phyloP scores from a whole-genome alignment of 208 protist genomes.

The Vickermania ingenoplastis region DNA sequence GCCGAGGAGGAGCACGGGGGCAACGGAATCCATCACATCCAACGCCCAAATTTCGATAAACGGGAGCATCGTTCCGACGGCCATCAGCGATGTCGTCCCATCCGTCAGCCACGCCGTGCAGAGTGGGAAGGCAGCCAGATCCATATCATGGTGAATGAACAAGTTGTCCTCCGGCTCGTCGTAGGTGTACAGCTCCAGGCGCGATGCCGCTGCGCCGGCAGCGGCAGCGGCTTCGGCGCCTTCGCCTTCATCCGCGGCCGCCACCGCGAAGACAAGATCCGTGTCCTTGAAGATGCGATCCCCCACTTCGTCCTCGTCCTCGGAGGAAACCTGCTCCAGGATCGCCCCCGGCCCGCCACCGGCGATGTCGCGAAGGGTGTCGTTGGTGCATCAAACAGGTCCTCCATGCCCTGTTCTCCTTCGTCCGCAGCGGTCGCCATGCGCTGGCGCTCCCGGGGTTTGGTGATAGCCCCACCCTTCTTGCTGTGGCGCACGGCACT shows the following conservation, averaged over 20 bases:
- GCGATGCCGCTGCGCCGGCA: conserved; percentile 57
- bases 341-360: conserved; percentile 58
- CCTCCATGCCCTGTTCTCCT: conserved; percentile 27
- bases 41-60: conserved; percentile 97
- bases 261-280: conserved; percentile 68
- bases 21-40: conserved; percentile 93
- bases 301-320: conserved; percentile 86
- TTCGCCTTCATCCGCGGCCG: conserved; percentile 6
- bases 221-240: conserved; percentile 28
- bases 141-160: conserved; percentile 96
- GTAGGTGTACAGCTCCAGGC: conserved; percentile 93
- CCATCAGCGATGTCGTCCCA: conserved; percentile 86
- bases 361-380: conserved; percentile 51
- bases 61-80: conserved; percentile 96
- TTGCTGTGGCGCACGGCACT: neutral
- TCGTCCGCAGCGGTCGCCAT: conserved; percentile 6
- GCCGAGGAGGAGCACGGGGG: conserved; percentile 89
- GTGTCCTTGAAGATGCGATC: conserved; percentile 89
- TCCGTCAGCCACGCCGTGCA: conserved; percentile 92
- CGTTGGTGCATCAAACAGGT: conserved; percentile 29
- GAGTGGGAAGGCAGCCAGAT: conserved; percentile 91
- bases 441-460: neutral
- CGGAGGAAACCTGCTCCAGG: conserved; percentile 71
- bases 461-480: neutral
- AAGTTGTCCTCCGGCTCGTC: conserved; percentile 93